Conservation (phyloP, 352 stramenopile genomes). For the Pythium biforme region DNA sequence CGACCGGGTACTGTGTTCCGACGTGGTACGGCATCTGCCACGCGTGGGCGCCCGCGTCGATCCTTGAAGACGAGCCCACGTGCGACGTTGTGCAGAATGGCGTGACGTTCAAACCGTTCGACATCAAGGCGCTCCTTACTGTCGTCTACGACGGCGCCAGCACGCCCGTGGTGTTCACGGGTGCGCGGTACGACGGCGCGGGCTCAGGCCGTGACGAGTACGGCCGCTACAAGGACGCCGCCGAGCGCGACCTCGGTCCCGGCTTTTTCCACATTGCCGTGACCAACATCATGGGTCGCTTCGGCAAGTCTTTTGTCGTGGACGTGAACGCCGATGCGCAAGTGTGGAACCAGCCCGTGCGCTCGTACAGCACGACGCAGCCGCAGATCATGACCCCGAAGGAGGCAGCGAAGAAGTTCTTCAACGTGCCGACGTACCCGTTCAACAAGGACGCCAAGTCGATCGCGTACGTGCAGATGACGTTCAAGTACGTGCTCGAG, state of each 20-base stretch:
- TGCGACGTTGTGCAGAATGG: conserved; percentile 38
- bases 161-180: conserved; percentile 44
- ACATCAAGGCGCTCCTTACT: conserved; percentile 26
- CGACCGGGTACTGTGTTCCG: conserved; percentile 1
- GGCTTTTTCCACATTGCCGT: conserved; percentile 28
- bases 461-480: conserved; percentile 44
- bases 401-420: conserved; percentile 22
- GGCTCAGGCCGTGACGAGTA: conserved; percentile 37
- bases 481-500: conserved; percentile 46
- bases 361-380: conserved; percentile 38
- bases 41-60: conserved; percentile 14
- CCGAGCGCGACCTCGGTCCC: conserved; percentile 49
- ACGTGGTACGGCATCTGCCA: conserved; percentile 18
- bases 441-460: conserved; percentile 28
- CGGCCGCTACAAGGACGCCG: conserved; percentile 37
- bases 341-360: conserved; percentile 65
- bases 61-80: conserved; percentile 4
- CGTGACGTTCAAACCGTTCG: conserved; percentile 26
- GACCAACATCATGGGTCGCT: conserved; percentile 47
- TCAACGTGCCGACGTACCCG: conserved; percentile 31
- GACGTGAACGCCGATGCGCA: conserved; percentile 36
- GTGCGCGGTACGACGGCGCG: conserved; percentile 33
- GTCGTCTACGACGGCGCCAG: conserved; percentile 25
- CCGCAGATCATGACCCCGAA: conserved; percentile 34
- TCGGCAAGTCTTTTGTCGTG: conserved; percentile 37